Conservation (phyloP, 495 filamentous ascomycete species). For the Aspergillus cavernicola region DNA sequence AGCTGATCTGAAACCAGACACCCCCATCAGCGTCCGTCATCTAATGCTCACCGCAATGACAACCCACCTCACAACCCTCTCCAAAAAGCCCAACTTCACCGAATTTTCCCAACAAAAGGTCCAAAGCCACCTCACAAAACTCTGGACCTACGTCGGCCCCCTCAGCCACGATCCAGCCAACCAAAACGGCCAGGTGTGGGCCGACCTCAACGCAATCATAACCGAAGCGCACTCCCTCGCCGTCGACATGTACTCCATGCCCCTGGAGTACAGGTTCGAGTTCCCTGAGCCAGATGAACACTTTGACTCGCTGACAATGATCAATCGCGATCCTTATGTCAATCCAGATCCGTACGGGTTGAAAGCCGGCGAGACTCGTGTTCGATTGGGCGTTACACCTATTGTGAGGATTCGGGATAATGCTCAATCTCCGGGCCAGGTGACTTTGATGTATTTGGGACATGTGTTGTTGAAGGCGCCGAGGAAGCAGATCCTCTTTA, state of each 20-base stretch:
- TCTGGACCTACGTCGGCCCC: slow-evolving; percentile 21
- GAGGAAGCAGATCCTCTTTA: slow-evolving; percentile 2
- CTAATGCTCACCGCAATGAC: slow-evolving; percentile 15
- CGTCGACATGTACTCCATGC: slow-evolving; percentile 19
- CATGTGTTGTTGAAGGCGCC: slow-evolving; percentile 16
- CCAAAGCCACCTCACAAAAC: slow-evolving; percentile 7
- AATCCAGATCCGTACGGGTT: slow-evolving; percentile 6
- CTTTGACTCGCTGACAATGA: slow-evolving; percentile 28
- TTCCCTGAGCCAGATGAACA: slow-evolving; percentile 23
- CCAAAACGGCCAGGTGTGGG: slow-evolving; percentile 13
- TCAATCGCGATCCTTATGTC: slow-evolving; percentile 20
- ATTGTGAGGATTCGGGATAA: slow-evolving; percentile 13
- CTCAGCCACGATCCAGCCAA: slow-evolving; percentile 14
- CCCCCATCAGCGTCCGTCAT: slow-evolving; percentile 12
- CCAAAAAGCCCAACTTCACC: slow-evolving; percentile 18
- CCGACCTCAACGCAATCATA: slow-evolving; percentile 17
- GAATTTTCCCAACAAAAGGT: slow-evolving; percentile 14
- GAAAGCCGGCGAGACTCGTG: slow-evolving; percentile 11
- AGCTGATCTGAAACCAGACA: slow-evolving; percentile 6
- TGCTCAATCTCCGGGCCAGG: slow-evolving; percentile 1
- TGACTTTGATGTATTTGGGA: slow-evolving; percentile 10
- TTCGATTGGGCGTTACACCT: slow-evolving; percentile 17
- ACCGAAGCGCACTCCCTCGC: slow-evolving; percentile 25
- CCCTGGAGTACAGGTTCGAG: slow-evolving; percentile 21
- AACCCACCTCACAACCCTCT: slow-evolving; percentile 1